phyloP scores from a whole-genome alignment of 441 rosid species.

The Bocquillonia castaneifolia region DNA sequence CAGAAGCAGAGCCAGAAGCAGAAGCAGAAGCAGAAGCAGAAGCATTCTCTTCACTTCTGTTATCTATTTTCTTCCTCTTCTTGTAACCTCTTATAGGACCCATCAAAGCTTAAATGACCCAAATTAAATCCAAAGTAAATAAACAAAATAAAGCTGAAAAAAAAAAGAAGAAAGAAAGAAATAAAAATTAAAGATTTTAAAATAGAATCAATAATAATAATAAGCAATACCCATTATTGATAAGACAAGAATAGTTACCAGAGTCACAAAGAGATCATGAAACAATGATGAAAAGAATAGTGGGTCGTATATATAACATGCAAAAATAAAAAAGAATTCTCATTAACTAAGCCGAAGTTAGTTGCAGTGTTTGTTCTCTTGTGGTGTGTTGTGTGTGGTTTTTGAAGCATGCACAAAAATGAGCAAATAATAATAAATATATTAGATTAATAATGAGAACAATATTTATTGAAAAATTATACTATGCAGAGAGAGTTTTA shows the following conservation, averaged over 20 bases:
- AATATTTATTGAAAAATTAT: not conserved
- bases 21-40: constrained; percentile 36
- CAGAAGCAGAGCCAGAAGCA: constrained; percentile 37
- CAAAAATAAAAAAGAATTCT: constrained; percentile 15
- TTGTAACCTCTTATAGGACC: constrained; percentile 49
- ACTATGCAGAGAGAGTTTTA: not conserved
- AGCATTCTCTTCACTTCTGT: constrained; percentile 37
- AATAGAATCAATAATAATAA: constrained; percentile 23
- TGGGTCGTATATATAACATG: constrained; percentile 31
- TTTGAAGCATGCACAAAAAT: constrained; percentile 27
- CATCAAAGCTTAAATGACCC: constrained; percentile 32
- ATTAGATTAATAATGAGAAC: not conserved
- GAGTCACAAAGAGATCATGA: constrained; percentile 22
- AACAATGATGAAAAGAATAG: constrained; percentile 22
- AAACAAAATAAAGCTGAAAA: constrained; percentile 24
- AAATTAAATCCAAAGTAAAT: constrained; percentile 32
- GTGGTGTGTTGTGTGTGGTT: constrained; percentile 17
- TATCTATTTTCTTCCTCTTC: constrained; percentile 42
- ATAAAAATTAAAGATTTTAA: not conserved
- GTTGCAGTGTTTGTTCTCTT: constrained; percentile 15
- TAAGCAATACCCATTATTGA: constrained; percentile 35
- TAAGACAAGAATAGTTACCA: constrained; percentile 16
- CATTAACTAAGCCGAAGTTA: not conserved
- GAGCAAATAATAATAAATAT: not conserved
- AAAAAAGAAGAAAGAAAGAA: not conserved